A percentile compares a stretch with the other conserved stretches of the same genome.
Evolutionary conservation across 163 green algal species (phyloP).

Genomic region (Coccomyxa subellipsoidea): DNA sequence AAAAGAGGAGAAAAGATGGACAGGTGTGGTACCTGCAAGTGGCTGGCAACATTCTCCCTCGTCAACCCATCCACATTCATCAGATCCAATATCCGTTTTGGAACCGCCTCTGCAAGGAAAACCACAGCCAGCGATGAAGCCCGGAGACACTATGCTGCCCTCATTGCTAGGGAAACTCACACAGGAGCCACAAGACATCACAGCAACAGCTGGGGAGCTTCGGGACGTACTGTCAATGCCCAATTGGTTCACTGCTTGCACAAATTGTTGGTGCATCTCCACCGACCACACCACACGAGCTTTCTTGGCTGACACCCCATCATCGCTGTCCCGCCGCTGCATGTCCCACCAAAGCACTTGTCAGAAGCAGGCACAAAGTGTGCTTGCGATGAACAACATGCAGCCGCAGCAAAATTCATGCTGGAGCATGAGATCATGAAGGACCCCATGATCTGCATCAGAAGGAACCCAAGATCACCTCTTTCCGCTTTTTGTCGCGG

Average conservation of each 20-base stretch:
- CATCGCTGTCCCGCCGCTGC: slow-evolving; percentile 32
- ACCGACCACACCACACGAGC: slow-evolving; percentile 90
- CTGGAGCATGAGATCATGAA: too few relatives aligned
- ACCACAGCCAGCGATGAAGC: too few relatives aligned
- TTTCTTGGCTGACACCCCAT: slow-evolving; percentile 75
- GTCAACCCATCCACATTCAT: slow-evolving; percentile 92
- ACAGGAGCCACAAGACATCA: too few relatives aligned
- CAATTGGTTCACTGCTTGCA: slow-evolving; percentile 93
- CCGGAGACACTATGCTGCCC: too few relatives aligned
- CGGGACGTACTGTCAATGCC: slow-evolving; percentile 88
- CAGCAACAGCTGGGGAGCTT: slow-evolving; percentile 3
- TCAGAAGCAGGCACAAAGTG: not conserved
- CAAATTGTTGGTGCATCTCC: slow-evolving; percentile 97
- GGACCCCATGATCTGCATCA: too few relatives aligned
- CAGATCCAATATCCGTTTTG: slow-evolving; percentile 94
- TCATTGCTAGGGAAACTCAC: too few relatives aligned
- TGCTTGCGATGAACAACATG: too few relatives aligned
- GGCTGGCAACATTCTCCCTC: slow-evolving; percentile 86
- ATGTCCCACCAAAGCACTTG: not conserved
- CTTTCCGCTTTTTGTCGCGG: slow-evolving; percentile 26
- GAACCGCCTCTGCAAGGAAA: slow-evolving; percentile 75
- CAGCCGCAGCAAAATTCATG: too few relatives aligned
- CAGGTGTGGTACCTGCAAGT: slow-evolving; percentile 52
- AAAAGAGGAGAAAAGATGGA: too few relatives aligned
- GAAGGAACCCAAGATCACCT: not conserved